A percentile compares a stretch with the other conserved stretches of the same genome.
phyloP scores from a whole-genome alignment of 1,139 yeast genomes.

The Entelexis sorbosivorans region DNA sequence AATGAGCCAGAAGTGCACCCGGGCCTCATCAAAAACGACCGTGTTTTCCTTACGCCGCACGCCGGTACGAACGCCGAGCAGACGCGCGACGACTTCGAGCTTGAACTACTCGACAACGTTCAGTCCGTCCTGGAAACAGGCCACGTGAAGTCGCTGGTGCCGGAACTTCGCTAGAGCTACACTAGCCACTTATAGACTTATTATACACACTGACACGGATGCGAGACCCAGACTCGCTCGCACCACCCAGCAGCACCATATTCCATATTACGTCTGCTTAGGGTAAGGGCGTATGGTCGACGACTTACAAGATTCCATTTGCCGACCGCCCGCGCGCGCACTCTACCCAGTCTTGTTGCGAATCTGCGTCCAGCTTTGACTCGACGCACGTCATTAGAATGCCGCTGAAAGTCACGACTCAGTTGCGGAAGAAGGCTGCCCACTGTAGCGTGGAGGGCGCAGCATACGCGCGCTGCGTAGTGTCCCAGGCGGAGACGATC shows the following conservation, averaged over 20 bases:
- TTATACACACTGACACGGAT: too few relatives aligned
- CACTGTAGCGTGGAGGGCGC: conserved; percentile 20
- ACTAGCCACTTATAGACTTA: too few relatives aligned
- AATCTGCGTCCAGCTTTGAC: neutral
- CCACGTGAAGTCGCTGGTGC: conserved; percentile 53
- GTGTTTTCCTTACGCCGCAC: conserved; percentile 63
- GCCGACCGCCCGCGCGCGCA: neutral
- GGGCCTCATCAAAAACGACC: conserved; percentile 25
- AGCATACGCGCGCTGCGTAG: conserved; percentile 22
- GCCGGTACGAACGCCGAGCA: conserved; percentile 55
- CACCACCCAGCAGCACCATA: too few relatives aligned
- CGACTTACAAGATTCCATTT: too few relatives aligned
- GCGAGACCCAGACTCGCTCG: too few relatives aligned
- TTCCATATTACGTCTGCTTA: neutral
- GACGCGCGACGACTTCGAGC: conserved; percentile 47
- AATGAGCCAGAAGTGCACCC: conserved; percentile 39
- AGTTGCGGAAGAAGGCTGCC: conserved; percentile 19
- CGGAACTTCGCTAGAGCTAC: conserved; percentile 11
- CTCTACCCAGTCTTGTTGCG: neutral
- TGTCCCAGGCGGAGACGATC: conserved; percentile 20
- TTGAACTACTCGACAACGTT: conserved; percentile 36
- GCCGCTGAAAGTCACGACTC: conserved; percentile 6
- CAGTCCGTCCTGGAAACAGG: conserved; percentile 43
- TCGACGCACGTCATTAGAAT: neutral
- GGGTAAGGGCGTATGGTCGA: neutral